A percentile compares a stretch with the other conserved stretches of the same genome.
Evolutionary conservation across 371 early-diverging fungal genomes (phyloP).

Genomic region (Mortierella sp.): DNA sequence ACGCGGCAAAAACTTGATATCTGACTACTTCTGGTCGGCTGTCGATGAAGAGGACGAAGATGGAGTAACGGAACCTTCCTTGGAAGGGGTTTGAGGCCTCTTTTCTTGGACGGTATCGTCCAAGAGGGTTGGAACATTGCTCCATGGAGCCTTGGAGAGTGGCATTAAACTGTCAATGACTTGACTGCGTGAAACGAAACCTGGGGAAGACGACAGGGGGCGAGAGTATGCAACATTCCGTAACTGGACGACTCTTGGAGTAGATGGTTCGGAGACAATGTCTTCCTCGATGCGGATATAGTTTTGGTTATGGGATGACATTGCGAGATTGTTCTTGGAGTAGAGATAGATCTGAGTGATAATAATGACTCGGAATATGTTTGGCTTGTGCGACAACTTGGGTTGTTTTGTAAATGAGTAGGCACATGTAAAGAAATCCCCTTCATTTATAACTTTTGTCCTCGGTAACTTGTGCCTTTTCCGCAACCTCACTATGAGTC

Average conservation of each 20-base stretch:
- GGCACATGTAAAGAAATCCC: no score
- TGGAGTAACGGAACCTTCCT: not conserved
- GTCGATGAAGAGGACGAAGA: not conserved
- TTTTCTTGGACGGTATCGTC: not conserved
- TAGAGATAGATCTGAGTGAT: no score
- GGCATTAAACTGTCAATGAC: slow-evolving; percentile 27
- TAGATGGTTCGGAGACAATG: not conserved
- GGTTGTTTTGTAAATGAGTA: no score
- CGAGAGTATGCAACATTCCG: slow-evolving; percentile 27
- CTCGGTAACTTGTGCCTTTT: no score
- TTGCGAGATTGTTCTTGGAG: no score
- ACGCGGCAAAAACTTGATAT: not conserved
- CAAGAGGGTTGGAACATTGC: slow-evolving; percentile 4
- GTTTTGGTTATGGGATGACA: slow-evolving; percentile 11
- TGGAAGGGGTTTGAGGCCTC: not conserved
- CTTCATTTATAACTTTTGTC: no score
- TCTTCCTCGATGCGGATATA: slow-evolving; percentile 33
- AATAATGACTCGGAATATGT: no score
- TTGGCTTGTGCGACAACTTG: no score
- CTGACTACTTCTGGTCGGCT: not conserved
- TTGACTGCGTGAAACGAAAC: slow-evolving; percentile 9
- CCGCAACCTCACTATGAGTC: no score
- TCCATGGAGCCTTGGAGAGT: slow-evolving; percentile 18
- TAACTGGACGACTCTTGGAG: slow-evolving; percentile 15
- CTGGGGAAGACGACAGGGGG: slow-evolving; percentile 1